phyloP scores from a whole-genome alignment of 805 yeast species.

The Wickerhamomyces queroliae region DNA sequence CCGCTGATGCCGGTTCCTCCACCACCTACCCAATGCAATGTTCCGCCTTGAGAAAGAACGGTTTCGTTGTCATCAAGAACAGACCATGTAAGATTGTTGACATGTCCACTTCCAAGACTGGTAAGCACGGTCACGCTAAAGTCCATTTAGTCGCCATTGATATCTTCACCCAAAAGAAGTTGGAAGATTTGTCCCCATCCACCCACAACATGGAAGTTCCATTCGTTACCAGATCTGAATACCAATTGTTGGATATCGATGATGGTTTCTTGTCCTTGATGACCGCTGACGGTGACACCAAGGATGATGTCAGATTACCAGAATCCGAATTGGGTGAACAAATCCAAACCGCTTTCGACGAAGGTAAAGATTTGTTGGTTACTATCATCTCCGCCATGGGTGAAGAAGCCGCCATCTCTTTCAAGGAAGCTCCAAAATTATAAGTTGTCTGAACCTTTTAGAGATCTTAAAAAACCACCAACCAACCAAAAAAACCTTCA shows the following conservation, averaged over 20 bases:
- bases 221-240: constrained; percentile 93
- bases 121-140: constrained; percentile 99
- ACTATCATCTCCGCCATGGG: constrained; percentile 98
- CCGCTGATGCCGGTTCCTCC: constrained; percentile 99
- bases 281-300: constrained; percentile 97
- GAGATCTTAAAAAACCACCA: neutral
- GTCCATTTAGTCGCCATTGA: constrained; percentile 99
- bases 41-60: constrained; percentile 99
- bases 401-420: constrained; percentile 98
- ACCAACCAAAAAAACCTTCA: too few species aligned
- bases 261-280: constrained; percentile 96
- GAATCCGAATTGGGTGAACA: constrained; percentile 96
- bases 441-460: constrained; percentile 1
- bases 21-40: constrained; percentile 98
- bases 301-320: constrained; percentile 98
- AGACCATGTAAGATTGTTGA: constrained; percentile 99
- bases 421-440: constrained; percentile 93
- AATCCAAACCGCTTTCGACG: constrained; percentile 90
- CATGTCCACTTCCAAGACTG: constrained; percentile 99
- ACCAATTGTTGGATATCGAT: constrained; percentile 95
- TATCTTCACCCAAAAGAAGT: constrained; percentile 98
- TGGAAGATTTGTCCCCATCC: constrained; percentile 99
- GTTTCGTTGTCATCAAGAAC: constrained; percentile 96
- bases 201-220: constrained; percentile 99
- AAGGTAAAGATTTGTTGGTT: constrained; percentile 95